These are phyloP conservation scores for Apiospora pterosperma DNA, from an alignment of 2,329 filamentous ascomycete species.

Conservation along the genomic window DNA sequence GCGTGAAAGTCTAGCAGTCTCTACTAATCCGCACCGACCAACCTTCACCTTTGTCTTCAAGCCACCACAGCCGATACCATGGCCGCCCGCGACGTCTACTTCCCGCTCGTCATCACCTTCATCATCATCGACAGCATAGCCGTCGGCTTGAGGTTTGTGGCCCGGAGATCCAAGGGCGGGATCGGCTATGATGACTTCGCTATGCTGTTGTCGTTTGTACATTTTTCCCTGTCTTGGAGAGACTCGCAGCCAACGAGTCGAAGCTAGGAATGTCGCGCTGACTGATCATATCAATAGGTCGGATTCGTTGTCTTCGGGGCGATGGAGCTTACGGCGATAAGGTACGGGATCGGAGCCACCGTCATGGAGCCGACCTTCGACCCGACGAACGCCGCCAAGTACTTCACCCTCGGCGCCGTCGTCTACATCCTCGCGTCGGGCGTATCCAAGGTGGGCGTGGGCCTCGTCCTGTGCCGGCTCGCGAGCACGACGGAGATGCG, in stretches of 20 bases:
- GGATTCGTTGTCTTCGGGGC: not conserved
- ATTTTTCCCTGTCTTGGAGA: not conserved
- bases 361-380: not conserved
- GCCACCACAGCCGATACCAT: not conserved
- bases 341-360: not conserved
- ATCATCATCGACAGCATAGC: slow-evolving; percentile 10
- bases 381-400: slow-evolving; percentile 1
- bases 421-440: not conserved
- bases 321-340: not conserved
- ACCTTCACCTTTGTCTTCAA: not conserved
- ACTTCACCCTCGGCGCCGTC: slow-evolving; percentile 1
- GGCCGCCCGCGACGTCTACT: slow-evolving; percentile 10
- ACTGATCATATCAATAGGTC: not conserved
- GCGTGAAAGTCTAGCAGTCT: not conserved
- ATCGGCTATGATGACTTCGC: slow-evolving; percentile 2
- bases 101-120: slow-evolving; percentile 10
- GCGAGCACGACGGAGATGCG: not conserved
- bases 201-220: not conserved
- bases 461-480: not conserved
- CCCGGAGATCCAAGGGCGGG: not conserved
- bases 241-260: not conserved
- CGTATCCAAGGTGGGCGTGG: not conserved
- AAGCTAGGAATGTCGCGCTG: not conserved
- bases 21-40: not conserved
- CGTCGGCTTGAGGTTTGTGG: slow-evolving; percentile 7